Evolutionary conservation across 805 yeast genomes (phyloP), one percentile per base, ranked within the genome.

Genomic region (Jamesozyma gamospora): DNA sequence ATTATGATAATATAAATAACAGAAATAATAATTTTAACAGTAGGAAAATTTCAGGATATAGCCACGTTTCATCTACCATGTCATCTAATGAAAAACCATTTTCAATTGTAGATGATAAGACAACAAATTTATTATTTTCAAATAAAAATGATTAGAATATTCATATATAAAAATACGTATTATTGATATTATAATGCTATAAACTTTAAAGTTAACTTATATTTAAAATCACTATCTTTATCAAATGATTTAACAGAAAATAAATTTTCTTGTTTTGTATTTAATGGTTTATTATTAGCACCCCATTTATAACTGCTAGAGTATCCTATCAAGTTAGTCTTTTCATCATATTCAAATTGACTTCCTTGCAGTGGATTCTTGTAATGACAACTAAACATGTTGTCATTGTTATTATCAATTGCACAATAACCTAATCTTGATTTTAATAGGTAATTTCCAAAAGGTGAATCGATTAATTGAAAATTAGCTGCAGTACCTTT

Each of bases 401-500:
- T 45, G 45, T 58, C 44, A 42, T 52, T 38, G 51, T 51, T 39
- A 31, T 44, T 36, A 14, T 43, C 49, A 3, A 79, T 46, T 2
- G 77, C 79, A 64, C 96, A 88, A 44, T 66, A 72, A 0, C 96
- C 96, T 50, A 72, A 76, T 30, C 84, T 74, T 1, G 92, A 72
- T 43, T 69, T 69, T 34, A 88, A 53, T 41, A 76, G 72, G 51
- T 75, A 72, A n/a, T 92, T 92, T 3, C 92, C 92, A 59, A 75
- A 76, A 27, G 72, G 71, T 26, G 81, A 74, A 39, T 76, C 70
- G 26, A 60, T 52, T 19, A 82, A 50, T 19, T 69, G 69, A 62
- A 70, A 88, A 4, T 81, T 76, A 4, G 96, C 97, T 60, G 96
- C 90, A 0, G 92, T 75, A 1, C 96, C 96, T 31, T 64, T 57